Evolutionary conservation across 108 stramenopile species (phyloP), one percentile per base, ranked within the genome.

Genomic region (Parmales sp.): DNA sequence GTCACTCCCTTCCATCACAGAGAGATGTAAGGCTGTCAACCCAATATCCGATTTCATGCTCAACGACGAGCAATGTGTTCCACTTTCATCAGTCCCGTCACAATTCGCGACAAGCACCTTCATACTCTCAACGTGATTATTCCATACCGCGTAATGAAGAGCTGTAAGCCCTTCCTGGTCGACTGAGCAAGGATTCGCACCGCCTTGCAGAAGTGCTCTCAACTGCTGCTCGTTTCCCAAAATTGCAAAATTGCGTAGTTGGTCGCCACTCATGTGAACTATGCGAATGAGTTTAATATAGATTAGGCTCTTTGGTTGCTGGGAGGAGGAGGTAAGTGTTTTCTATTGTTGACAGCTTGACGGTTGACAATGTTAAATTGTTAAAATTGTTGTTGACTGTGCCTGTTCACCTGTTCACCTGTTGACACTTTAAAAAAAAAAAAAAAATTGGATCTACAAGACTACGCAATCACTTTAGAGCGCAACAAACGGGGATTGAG

Each of bases 121-220:
- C 41, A 13, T 43, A n/a, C 23, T 13, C 19, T 23, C 46, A 23
- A 48, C 46, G 23, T 60, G 54, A 3, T 69, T 69, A 51, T 74
- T 74, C 74, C 74, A 74, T 13, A 63, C 69, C 9, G 69, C 74
- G 28, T 34, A 70, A 46, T 70, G 69, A 37, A 74, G 39, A 20
- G 74, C 34, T 2, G 63, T 64, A 11, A 69, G 39, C 1, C 67
- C 69, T 19, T 69, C 63, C 1, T 22, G 38, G 51, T 74, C 74
- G 1, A 9, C 20, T 2, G 45, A 39, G 23, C 74, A 74, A 1
- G 67, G 41, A 39, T 74, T 74, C 18, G 51, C 25, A 19, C 64
- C 46, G 11, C 37, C 63, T 4, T 38, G 76, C 79, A n/a, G 80
- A 81, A 67, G 54, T 6, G 26, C 29, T 34, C 3, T 60, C 28